Percentiles rank a stretch among this genome's conserved stretches.
Conservation (phyloP, 1,284 basidiomycete species). For the Cerrena zonata region DNA sequence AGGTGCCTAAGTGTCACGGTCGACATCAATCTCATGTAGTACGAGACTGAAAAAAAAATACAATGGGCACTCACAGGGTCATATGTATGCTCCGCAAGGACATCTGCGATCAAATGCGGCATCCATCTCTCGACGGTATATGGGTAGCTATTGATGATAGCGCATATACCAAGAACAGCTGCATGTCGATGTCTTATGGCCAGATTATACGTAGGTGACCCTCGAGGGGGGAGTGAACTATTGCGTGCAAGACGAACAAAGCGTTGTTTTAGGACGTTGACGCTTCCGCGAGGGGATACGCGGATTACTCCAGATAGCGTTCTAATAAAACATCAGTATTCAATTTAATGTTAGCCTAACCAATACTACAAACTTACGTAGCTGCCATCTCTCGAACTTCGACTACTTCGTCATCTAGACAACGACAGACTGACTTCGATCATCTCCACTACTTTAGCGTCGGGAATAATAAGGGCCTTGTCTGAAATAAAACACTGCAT, state of each 20-base stretch:
- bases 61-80: constrained; percentile 52
- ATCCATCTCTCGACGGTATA: constrained; percentile 85
- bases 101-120: constrained; percentile 65
- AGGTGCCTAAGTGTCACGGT: constrained; percentile 49
- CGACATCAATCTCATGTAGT: neutral
- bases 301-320: constrained; percentile 78
- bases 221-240: constrained; percentile 51
- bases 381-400: constrained; percentile 75
- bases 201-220: constrained; percentile 53
- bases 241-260: constrained; percentile 62
- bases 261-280: constrained; percentile 67
- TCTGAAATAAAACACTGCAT: constrained; percentile 67
- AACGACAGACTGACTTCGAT: constrained; percentile 66
- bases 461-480: constrained; percentile 60
- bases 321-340: no score
- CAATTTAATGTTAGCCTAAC: no score
- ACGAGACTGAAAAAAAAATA: neutral
- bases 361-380: no score
- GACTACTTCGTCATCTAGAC: constrained; percentile 68
- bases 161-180: constrained; percentile 74
- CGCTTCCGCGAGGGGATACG: constrained; percentile 70
- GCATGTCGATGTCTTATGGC: constrained; percentile 70
- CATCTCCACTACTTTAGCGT: constrained; percentile 60
- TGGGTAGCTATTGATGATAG: constrained; percentile 75
- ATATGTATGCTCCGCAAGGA: constrained; percentile 76